Evolutionary conservation across 768 basidiomycete species (phyloP).

Genomic region (Xerocomus potaroensis): DNA sequence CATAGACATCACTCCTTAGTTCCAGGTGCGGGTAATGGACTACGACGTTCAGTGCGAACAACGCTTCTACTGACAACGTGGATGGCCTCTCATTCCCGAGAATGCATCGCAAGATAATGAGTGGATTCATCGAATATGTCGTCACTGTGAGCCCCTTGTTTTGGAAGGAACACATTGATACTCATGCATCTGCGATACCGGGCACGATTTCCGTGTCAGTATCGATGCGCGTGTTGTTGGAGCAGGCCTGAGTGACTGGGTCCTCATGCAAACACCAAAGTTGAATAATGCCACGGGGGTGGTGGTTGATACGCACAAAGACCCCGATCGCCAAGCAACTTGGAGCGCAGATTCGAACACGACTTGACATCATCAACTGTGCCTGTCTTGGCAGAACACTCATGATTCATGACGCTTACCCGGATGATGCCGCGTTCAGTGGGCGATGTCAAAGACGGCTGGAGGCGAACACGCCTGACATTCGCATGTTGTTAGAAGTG

Average conservation of each 20-base stretch:
- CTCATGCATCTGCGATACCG: background rate
- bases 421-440: constrained; percentile 74
- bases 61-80: too few species aligned
- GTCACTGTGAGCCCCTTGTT: constrained; percentile 44
- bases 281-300: too few species aligned
- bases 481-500: too few species aligned
- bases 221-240: constrained; percentile 73
- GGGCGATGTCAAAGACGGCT: constrained; percentile 78
- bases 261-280: too few species aligned
- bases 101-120: too few species aligned
- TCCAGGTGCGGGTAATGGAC: background rate
- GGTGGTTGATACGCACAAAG: too few species aligned
- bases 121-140: too few species aligned
- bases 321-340: background rate
- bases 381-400: constrained; percentile 75
- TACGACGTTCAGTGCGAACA: too few species aligned
- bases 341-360: too few species aligned
- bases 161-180: background rate
- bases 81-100: constrained; percentile 72
- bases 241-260: too few species aligned
- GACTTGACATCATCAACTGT: too few species aligned
- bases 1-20: constrained; percentile 37
- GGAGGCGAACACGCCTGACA: too few species aligned
- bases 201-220: constrained; percentile 60
- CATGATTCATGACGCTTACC: constrained; percentile 82